Evolutionary conservation across 2,329 filamentous ascomycete genomes (phyloP), one percentile per base, ranked within the genome.

Genomic region (Calonectria pteridis): DNA sequence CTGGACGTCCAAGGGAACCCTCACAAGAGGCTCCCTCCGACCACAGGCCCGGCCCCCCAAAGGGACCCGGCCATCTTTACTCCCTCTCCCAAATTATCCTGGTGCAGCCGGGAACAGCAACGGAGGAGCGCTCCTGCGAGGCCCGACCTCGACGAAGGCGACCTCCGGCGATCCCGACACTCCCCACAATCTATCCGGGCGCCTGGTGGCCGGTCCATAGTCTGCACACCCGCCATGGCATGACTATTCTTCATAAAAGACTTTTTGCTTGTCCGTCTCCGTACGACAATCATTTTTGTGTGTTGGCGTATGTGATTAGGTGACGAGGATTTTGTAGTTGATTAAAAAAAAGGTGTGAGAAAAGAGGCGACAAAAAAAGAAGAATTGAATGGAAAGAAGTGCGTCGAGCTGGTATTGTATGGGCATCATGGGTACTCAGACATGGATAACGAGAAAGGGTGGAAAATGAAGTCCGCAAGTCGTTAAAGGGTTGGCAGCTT

Each of bases 371-470:
- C 78, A 86, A 83, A 81, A 83, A 81, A 81, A 82, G 75, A 82
- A 84, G 80, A 85, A 85, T 81, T 78, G 84, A 89, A 88, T 83
- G 79, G 86, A 87, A 87, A 83, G 84, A 87, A 85, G 86, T 86
- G 88, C 87, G 84, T 85, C 86, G 87, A 88, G 88, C 88, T 89
- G 88, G 87, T 90, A 88, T 87, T 89, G 87, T 88, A 88, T 87
- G 84, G 86, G 86, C 87, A 89, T 91, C 89, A 89, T 90, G 86
- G 88, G 84, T 87, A 89, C 87, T 87, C 85, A 87, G 87, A 86
- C 87, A 87, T 88, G 85, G 87, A 86, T 89, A 87, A 86, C 89
- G 84, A 85, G 83, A 78, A 81, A 77, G 74, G 77, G 75, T 76
- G 78, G 75, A 75, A 73, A 74, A 72, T 67, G 71, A 73, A 72